Conservation (phyloP, 768 basidiomycete genomes). For the Xerocomus potaroensis region DNA sequence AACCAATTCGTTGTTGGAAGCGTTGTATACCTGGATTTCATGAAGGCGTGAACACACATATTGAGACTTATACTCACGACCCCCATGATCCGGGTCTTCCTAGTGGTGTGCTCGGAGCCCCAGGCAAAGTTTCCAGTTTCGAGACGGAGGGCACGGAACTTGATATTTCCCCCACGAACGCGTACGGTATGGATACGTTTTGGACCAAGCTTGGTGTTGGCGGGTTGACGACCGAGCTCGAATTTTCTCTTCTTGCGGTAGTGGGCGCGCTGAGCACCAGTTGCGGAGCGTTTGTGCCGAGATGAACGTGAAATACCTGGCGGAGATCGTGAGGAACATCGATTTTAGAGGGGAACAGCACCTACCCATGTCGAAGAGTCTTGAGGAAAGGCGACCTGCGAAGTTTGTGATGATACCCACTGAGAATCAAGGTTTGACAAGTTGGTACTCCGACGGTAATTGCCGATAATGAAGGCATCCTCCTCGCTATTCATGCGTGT, state of each 20-base stretch:
- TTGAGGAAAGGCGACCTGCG: slow-evolving; percentile 50
- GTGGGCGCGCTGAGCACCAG: slow-evolving; percentile 88
- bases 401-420: slow-evolving; percentile 51
- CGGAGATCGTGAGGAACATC: slow-evolving; percentile 8
- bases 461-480: slow-evolving; percentile 4
- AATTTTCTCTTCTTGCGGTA: slow-evolving; percentile 99
- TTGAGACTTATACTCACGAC: slow-evolving; percentile 62
- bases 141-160: slow-evolving; percentile 94
- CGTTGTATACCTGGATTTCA: slow-evolving; percentile 81
- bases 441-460: slow-evolving; percentile 28
- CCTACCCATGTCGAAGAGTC: slow-evolving; percentile 74
- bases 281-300: slow-evolving; percentile 93
- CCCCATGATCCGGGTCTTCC: slow-evolving; percentile 93
- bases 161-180: slow-evolving; percentile 92
- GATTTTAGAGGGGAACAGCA: slow-evolving; percentile 29
- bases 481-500: slow-evolving; percentile 23
- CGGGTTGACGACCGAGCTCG: slow-evolving; percentile 97
- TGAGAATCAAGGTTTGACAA: slow-evolving; percentile 35
- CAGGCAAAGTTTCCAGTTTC: slow-evolving; percentile 98
- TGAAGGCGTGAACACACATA: slow-evolving; percentile 6
- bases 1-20: slow-evolving; percentile 99
- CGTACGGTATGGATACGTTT: slow-evolving; percentile 97
- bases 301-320: slow-evolving; percentile 96
- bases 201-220: slow-evolving; percentile 92
- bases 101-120: slow-evolving; percentile 91